Evolutionary conservation across 305 asterid species (phyloP), one percentile per base, ranked within the genome.

Genomic region (Fraxinus latifolia): DNA sequence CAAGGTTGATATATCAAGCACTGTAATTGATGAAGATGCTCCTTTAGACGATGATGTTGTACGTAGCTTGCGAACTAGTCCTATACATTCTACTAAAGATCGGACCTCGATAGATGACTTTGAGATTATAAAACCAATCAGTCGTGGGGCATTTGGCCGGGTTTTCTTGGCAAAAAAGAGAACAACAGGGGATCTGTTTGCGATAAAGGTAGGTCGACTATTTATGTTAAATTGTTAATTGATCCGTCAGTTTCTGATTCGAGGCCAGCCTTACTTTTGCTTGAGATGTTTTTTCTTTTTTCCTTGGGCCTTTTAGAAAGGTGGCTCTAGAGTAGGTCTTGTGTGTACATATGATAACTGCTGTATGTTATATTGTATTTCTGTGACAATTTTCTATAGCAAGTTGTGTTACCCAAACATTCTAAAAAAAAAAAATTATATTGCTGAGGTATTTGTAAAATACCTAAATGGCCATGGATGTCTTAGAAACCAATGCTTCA

Each of bases 81-180:
- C 99, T 3, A 82, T 92, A 47, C 98, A 96, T 93, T 84, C 97
- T 79, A 87, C 86, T 79, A 96, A 90, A 88, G 98, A 95, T 80
- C 99, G 98, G 53, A 96, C 99, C 79, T 91, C 99, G 14, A 96
- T 96, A 81, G 99, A 96, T 87, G 97, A 95, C 91, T 96, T 96
- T 80, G 99, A 94, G 93, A 96, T 96, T 82, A 95, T 96, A 82
- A 95, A 93, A 90, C 99, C 98, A 79, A 96, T 96, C 80, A 96
- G 99, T 83, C 98, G 98, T 79, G 99, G 99, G 73, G 99, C 99
- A 84, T 96, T 96, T 87, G 99, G 99, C 78, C 93, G 99, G 78
- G 99, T 96, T 79, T 96, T 96, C 87, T 86, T 96, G 91, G 97
- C 99, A 53, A 93, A 95, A 87, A 96, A 96, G 93, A 91, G 98